These are phyloP conservation scores for Austroboletus novae-zelandiae DNA, from an alignment of 1,284 basidiomycete genomes.

Conservation along the genomic window DNA sequence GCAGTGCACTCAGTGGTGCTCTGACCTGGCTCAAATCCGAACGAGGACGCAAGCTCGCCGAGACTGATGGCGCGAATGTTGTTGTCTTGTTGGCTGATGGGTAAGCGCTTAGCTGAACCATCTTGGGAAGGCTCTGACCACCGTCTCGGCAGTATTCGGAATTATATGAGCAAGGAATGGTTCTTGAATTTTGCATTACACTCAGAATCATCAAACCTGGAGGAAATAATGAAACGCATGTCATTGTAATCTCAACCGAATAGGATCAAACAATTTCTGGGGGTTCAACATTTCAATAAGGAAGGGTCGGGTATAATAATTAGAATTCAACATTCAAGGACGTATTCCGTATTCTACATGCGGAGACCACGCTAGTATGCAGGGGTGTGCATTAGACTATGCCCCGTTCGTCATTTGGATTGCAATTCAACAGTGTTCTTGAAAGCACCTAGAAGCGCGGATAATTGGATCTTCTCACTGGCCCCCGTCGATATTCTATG, in stretches of 20 bases:
- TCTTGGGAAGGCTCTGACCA: not conserved
- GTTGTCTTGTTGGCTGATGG: constrained; percentile 90
- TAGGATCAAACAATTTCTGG: too few relatives aligned
- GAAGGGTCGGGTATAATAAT: too few relatives aligned
- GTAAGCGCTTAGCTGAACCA: constrained; percentile 42
- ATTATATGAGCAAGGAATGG: constrained; percentile 96
- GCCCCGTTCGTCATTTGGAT: constrained; percentile 31
- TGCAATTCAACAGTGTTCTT: constrained; percentile 87
- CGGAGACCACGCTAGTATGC: too few relatives aligned
- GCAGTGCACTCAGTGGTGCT: constrained; percentile 79
- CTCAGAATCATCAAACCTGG: constrained; percentile 43
- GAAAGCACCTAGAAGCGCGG: constrained; percentile 89
- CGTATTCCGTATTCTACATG: too few relatives aligned
- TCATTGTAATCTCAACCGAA: constrained; percentile 5
- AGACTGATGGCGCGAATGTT: constrained; percentile 78
- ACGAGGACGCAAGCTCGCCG: constrained; percentile 66
- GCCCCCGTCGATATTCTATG: constrained; percentile 92
- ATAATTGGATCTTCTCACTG: constrained; percentile 93
- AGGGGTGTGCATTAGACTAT: too few relatives aligned
- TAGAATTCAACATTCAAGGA: too few relatives aligned
- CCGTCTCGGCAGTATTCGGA: constrained; percentile 64
- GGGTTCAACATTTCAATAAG: too few relatives aligned
- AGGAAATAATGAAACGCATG: constrained; percentile 2
- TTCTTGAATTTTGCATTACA: constrained; percentile 67
- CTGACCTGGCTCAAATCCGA: constrained; percentile 74